A percentile compares a stretch with the other conserved stretches of the same genome.
phyloP scores from a whole-genome alignment of 2,329 filamentous ascomycete species.

The Tolypocladium paradoxum region DNA sequence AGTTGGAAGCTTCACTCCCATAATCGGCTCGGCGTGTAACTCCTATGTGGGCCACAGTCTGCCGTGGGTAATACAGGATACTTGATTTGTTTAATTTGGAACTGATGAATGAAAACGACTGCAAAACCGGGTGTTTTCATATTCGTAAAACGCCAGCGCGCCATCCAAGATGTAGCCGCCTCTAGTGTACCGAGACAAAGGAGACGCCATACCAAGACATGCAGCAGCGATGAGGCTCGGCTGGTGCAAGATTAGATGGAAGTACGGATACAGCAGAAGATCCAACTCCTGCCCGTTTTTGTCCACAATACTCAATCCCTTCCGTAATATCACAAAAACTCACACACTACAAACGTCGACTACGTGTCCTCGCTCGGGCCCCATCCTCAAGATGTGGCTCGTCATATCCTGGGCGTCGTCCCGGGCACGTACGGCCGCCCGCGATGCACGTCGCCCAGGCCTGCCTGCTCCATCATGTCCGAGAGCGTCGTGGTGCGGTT shows the following conservation, averaged over 20 bases:
- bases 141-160: not conserved
- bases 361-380: too few species aligned
- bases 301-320: not conserved
- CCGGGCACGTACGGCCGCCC: slow-evolving; percentile 32
- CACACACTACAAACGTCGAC: not conserved
- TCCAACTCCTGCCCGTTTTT: not conserved
- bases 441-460: slow-evolving; percentile 28
- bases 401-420: slow-evolving; percentile 19
- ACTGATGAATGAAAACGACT: too few species aligned
- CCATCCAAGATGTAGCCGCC: not conserved
- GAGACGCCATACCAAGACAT: not conserved
- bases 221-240: not conserved
- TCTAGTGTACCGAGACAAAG: not conserved
- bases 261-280: not conserved
- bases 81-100: not conserved
- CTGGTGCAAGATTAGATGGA: not conserved
- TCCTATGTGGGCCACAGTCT: not conserved
- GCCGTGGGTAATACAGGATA: not conserved
- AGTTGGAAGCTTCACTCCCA: too few species aligned
- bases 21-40: too few species aligned
- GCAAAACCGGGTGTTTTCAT: not conserved
- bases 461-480: slow-evolving; percentile 40
- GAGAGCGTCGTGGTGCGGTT: slow-evolving; percentile 37
- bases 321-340: too few species aligned
- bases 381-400: not conserved